These are phyloP conservation scores for Furcasterigmium sp. DNA, from an alignment of 2,329 filamentous ascomycete genomes.

Conservation along the genomic window DNA sequence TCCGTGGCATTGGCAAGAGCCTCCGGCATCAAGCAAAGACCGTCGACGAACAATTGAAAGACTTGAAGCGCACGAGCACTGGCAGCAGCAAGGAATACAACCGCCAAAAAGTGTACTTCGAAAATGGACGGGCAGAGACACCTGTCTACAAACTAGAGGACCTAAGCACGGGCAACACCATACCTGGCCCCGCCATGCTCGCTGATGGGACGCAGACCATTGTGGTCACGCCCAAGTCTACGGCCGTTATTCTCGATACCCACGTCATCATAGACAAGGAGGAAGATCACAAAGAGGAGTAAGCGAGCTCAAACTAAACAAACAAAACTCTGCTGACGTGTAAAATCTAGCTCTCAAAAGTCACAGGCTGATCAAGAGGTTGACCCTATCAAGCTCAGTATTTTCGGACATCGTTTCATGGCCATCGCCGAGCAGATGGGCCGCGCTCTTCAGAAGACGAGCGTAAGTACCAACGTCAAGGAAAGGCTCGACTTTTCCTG, in stretches of 20 bases:
- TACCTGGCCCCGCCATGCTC: constrained; percentile 78
- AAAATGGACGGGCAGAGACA: constrained; percentile 71
- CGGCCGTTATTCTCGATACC: constrained; percentile 61
- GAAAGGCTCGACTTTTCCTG: constrained; percentile 80
- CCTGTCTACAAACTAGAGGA: constrained; percentile 79
- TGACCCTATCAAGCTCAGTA: constrained; percentile 72
- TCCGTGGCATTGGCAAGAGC: constrained; percentile 84
- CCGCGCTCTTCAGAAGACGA: constrained; percentile 72
- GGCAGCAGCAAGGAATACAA: constrained; percentile 56
- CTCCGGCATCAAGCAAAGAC: constrained; percentile 75
- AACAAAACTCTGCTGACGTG: background rate
- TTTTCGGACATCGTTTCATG: constrained; percentile 82
- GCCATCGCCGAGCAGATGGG: constrained; percentile 84
- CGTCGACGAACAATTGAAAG: constrained; percentile 76
- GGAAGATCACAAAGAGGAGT: constrained; percentile 20
- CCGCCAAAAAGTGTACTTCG: constrained; percentile 67
- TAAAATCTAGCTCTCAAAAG: constrained; percentile 13
- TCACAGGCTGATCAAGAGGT: constrained; percentile 21
- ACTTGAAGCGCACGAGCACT: constrained; percentile 55
- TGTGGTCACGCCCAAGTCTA: constrained; percentile 74
- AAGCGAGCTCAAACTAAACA: constrained; percentile 9
- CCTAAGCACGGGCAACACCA: constrained; percentile 64
- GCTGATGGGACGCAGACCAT: constrained; percentile 90
- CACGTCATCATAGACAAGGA: background rate
- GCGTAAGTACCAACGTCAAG: constrained; percentile 76